A percentile compares a stretch with the other conserved stretches of the same genome.
phyloP scores from a whole-genome alignment of 2,329 filamentous ascomycete genomes.

The Penicillium sp. region DNA sequence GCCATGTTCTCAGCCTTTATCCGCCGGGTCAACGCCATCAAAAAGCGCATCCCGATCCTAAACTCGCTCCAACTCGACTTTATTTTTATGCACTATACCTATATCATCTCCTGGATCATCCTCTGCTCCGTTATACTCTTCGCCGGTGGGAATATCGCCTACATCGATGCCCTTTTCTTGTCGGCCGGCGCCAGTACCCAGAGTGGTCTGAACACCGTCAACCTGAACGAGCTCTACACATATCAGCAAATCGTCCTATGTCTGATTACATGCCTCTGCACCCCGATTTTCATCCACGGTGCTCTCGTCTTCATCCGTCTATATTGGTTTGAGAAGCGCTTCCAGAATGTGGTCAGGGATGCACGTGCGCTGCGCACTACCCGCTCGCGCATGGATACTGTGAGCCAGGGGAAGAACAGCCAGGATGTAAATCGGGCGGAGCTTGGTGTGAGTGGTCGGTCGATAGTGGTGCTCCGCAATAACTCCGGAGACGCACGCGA shows the following conservation, averaged over 20 bases:
- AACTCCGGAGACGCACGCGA: conserved; percentile 30
- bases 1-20: conserved; percentile 33
- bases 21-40: conserved; percentile 22
- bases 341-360: conserved; percentile 78
- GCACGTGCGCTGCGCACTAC: conserved; percentile 65
- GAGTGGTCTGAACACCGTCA: conserved; percentile 80
- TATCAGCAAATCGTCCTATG: conserved; percentile 75
- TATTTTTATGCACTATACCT: conserved; percentile 61
- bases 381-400: conserved; percentile 60
- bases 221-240: conserved; percentile 66
- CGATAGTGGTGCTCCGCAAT: conserved; percentile 41
- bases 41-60: conserved; percentile 38
- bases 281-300: conserved; percentile 80
- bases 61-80: conserved; percentile 44
- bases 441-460: conserved; percentile 37
- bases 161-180: conserved; percentile 89
- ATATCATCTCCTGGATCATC: conserved; percentile 73
- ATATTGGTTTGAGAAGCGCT: conserved; percentile 98
- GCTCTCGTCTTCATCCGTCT: conserved; percentile 88
- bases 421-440: conserved; percentile 34
- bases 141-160: conserved; percentile 62
- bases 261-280: conserved; percentile 69
- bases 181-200: conserved; percentile 85
- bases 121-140: conserved; percentile 77
- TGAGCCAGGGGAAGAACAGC: conserved; percentile 48